Percentiles rank a stretch among this genome's conserved stretches.
Evolutionary conservation across 305 asterid species (phyloP).

Genomic region (Andrographis paniculata): DNA sequence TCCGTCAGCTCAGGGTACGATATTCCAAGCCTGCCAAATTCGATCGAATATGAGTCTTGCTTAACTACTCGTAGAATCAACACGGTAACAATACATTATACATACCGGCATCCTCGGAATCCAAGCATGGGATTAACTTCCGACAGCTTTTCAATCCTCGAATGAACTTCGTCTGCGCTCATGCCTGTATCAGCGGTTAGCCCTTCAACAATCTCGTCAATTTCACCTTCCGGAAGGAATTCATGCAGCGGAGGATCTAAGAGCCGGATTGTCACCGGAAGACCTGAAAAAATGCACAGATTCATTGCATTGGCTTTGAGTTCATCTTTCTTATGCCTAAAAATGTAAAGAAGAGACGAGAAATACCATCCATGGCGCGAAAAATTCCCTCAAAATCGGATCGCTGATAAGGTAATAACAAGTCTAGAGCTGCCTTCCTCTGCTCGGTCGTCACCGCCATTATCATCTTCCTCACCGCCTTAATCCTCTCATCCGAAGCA

Average conservation of each 20-base stretch:
- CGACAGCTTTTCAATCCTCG: constrained; percentile 74
- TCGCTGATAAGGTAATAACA: constrained; percentile 81
- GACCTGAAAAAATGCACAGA: constrained; percentile 32
- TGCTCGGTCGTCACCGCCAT: constrained; percentile 78
- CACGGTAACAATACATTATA: not conserved
- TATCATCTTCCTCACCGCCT: constrained; percentile 93
- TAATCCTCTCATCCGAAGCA: constrained; percentile 97
- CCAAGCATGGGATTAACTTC: constrained; percentile 99
- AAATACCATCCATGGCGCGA: constrained; percentile 95
- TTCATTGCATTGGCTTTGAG: too few species aligned
- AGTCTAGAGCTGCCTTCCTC: constrained; percentile 73
- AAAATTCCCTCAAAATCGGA: constrained; percentile 96
- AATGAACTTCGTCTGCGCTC: constrained; percentile 68
- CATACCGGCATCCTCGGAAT: constrained; percentile 90
- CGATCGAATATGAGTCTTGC: too few species aligned
- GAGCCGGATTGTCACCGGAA: constrained; percentile 89
- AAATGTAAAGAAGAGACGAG: not conserved
- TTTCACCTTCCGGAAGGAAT: constrained; percentile 88
- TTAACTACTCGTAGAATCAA: not conserved
- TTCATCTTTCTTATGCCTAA: too few species aligned
- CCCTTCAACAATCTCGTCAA: constrained; percentile 72
- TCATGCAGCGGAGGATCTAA: constrained; percentile 98
- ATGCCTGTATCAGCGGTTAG: constrained; percentile 65
- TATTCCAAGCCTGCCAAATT: constrained; percentile 70
- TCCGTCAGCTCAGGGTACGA: constrained; percentile 90